These are phyloP conservation scores for Phylloporus arenicola DNA, from an alignment of 768 basidiomycete genomes.

Conservation along the genomic window DNA sequence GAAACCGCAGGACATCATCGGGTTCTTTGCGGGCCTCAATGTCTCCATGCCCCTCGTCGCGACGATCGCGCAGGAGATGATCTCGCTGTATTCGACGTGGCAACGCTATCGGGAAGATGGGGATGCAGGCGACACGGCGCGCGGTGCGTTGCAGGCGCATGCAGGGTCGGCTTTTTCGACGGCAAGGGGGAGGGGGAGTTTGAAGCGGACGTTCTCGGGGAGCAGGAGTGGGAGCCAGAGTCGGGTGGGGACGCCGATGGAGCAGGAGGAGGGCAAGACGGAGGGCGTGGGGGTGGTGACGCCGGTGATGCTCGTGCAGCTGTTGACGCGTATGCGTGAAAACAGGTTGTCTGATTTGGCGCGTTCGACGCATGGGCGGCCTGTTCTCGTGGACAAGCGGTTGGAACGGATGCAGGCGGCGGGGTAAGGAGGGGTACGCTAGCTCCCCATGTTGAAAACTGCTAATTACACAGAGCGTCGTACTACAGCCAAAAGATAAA, in stretches of 20 bases:
- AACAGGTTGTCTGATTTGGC: conserved; percentile 52
- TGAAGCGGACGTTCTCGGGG: conserved; percentile 21
- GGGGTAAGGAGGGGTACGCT: conserved; percentile 26
- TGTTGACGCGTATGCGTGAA: conserved; percentile 67
- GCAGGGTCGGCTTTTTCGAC: conserved; percentile 19
- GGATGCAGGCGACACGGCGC: conserved; percentile 29
- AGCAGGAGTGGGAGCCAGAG: conserved; percentile 24
- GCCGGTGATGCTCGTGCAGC: conserved; percentile 48
- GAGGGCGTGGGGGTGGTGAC: conserved; percentile 38
- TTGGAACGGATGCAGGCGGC: conserved; percentile 67
- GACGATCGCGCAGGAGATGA: conserved; percentile 85
- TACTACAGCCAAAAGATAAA: too few species aligned
- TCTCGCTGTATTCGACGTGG: conserved; percentile 87
- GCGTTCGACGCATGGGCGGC: conserved; percentile 43
- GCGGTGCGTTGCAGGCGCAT: conserved; percentile 9
- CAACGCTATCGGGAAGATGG: conserved; percentile 71
- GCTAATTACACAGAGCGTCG: background rate
- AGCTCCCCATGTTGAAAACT: background rate
- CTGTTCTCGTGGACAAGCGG: conserved; percentile 63
- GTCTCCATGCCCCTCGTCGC: conserved; percentile 78
- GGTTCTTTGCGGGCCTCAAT: conserved; percentile 82
- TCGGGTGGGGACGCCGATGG: conserved; percentile 26
- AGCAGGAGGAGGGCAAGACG: conserved; percentile 14
- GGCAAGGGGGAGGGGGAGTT: conserved; percentile 14
- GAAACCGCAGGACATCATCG: conserved; percentile 60